Evolutionary conservation across 805 yeast genomes (phyloP).

Genomic region (Cephaloascus albidus): DNA sequence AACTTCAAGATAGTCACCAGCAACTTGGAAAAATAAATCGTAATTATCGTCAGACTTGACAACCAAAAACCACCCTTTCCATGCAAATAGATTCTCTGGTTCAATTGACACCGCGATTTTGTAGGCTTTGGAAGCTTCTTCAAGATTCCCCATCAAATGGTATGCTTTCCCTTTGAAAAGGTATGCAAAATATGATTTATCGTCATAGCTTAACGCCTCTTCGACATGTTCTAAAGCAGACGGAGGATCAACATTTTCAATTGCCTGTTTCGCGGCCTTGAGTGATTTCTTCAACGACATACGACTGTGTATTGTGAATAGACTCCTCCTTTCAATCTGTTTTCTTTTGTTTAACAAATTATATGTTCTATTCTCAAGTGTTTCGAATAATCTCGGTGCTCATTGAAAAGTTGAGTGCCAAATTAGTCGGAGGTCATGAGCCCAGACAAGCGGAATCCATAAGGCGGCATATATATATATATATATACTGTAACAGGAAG

Average conservation of each 20-base stretch:
- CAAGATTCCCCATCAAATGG: constrained; percentile 29
- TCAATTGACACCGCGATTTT: constrained; percentile 39
- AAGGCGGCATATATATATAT: no score
- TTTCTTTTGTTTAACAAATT: no score
- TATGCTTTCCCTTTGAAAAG: constrained; percentile 67
- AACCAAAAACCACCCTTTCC: constrained; percentile 69
- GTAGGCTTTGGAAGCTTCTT: constrained; percentile 34
- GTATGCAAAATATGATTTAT: constrained; percentile 52
- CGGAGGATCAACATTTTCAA: constrained; percentile 50
- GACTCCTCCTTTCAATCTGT: no score
- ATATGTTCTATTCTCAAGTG: no score
- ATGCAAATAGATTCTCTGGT: constrained; percentile 49
- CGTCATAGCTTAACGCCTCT: constrained; percentile 48
- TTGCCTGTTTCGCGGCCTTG: constrained; percentile 33
- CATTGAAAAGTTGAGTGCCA: no score
- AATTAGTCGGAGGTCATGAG: no score
- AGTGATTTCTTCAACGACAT: constrained; percentile 13
- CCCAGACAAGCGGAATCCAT: no score
- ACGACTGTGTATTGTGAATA: no score
- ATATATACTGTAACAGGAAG: no score
- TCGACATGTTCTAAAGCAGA: constrained; percentile 48
- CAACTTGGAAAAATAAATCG: constrained; percentile 34
- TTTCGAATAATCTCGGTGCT: no score
- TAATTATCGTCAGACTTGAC: constrained; percentile 17
- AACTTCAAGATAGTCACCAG: constrained; percentile 33